A percentile compares a stretch with the other conserved stretches of the same genome.
These are phyloP conservation scores for Tetrahymena elliotti DNA, from an alignment of 73 alveolate genomes.

Conservation along the genomic window DNA sequence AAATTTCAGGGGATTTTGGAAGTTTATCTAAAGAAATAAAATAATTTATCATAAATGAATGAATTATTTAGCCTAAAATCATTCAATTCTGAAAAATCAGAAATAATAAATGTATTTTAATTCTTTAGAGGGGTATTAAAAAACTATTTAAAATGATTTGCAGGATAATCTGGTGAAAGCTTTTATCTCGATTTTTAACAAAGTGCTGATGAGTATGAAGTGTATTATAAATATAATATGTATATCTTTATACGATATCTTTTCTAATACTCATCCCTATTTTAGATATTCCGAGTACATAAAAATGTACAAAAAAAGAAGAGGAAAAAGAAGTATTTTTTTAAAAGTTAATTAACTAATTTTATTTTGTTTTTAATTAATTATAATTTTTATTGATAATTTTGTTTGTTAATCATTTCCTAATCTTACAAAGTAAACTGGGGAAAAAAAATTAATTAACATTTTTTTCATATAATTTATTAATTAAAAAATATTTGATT, in stretches of 20 bases:
- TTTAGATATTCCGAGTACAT: not conserved
- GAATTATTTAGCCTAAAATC: not conserved
- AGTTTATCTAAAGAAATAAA: not conserved
- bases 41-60: not conserved
- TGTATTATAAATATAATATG: not conserved
- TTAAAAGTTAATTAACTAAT: not conserved
- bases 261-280: not conserved
- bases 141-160: not conserved
- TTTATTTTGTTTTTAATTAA: not conserved
- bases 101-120: not conserved
- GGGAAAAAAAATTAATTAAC: not conserved
- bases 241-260: not conserved
- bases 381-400: not conserved
- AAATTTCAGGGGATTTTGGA: not conserved
- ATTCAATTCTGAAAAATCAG: not conserved
- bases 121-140: not conserved
- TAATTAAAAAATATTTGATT: too few species aligned
- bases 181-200: not conserved
- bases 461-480: too few species aligned
- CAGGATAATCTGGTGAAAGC: not conserved
- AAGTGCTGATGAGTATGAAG: not conserved
- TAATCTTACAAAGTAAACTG: not conserved
- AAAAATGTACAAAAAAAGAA: not conserved
- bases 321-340: not conserved
- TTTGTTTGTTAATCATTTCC: too few species aligned